Evolutionary conservation across 352 stramenopile species (phyloP).

Genomic region (Phytopythium aichiense): DNA sequence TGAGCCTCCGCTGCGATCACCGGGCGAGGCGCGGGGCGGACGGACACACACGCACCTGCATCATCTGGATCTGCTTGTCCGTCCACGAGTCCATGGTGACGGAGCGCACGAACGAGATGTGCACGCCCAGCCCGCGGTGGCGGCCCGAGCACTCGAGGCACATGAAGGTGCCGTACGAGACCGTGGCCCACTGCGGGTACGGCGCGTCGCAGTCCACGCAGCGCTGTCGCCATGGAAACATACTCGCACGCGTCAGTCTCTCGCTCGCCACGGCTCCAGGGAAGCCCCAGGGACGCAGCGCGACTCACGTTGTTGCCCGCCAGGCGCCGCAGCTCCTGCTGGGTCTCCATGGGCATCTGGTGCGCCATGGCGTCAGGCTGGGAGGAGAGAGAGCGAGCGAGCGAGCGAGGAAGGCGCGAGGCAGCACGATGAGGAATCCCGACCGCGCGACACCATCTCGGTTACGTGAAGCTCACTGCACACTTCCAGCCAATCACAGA

Average conservation of each 20-base stretch:
- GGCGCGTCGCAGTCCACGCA: conserved; percentile 94
- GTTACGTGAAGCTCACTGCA: background rate
- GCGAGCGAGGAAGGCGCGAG: conserved; percentile 6
- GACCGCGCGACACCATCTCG: conserved; percentile 6
- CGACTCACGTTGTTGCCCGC: conserved; percentile 78
- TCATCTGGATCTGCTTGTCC: conserved; percentile 83
- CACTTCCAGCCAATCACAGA: background rate
- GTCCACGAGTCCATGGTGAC: conserved; percentile 88
- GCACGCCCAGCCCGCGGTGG: conserved; percentile 89
- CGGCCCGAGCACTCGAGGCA: conserved; percentile 93
- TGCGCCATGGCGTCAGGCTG: conserved; percentile 35
- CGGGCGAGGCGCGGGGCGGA: too few relatives aligned
- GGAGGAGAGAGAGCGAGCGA: background rate
- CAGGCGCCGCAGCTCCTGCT: conserved; percentile 80
- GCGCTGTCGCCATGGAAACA: conserved; percentile 25
- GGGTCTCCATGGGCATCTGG: conserved; percentile 82
- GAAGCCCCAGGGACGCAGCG: too few relatives aligned
- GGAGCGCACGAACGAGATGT: conserved; percentile 91
- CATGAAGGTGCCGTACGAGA: conserved; percentile 95
- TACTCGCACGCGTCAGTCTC: conserved; percentile 2
- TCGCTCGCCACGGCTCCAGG: conserved; percentile 11
- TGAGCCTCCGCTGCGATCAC: too few relatives aligned
- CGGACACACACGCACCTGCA: conserved; percentile 39
- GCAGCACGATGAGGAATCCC: conserved; percentile 13
- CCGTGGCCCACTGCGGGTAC: conserved; percentile 93